Conservation (phyloP, 2,329 filamentous ascomycete species). For the Pleomassaria siparia region DNA sequence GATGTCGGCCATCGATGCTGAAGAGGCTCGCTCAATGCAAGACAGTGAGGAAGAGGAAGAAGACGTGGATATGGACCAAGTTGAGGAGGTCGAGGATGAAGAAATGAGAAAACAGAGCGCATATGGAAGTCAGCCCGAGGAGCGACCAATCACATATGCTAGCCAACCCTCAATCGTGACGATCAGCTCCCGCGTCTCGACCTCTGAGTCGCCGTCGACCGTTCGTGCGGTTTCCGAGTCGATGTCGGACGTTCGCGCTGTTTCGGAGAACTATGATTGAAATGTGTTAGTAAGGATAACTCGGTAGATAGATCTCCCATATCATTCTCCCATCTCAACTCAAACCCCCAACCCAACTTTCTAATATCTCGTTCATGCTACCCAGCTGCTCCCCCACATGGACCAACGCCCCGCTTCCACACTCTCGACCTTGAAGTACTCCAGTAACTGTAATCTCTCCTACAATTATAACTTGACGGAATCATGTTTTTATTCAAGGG, state of each 20-base stretch:
- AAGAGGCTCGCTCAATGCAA: conserved; percentile 21
- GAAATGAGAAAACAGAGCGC: conserved; percentile 9
- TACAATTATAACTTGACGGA: too few relatives aligned
- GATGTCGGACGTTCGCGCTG: conserved; percentile 17
- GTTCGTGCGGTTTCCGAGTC: conserved; percentile 15
- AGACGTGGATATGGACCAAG: conserved; percentile 7
- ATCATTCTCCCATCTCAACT: too few relatives aligned
- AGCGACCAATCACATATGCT: conserved; percentile 15
- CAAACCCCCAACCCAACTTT: too few relatives aligned
- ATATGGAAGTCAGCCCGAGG: conserved; percentile 3
- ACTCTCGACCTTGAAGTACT: too few relatives aligned
- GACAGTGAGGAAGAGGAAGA: conserved; percentile 10
- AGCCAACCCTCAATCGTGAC: conserved; percentile 25
- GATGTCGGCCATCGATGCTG: conserved; percentile 68
- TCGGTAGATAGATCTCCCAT: too few relatives aligned
- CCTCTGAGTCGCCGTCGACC: conserved; percentile 18
- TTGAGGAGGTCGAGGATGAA: conserved; percentile 6
- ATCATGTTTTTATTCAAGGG: too few relatives aligned
- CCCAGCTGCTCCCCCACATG: too few relatives aligned
- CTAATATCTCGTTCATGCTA: too few relatives aligned
- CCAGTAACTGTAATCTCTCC: too few relatives aligned
- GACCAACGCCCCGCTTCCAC: too few relatives aligned
- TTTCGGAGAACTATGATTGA: conserved; percentile 26
- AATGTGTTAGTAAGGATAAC: too few relatives aligned
- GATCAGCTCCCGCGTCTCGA: conserved; percentile 20